Evolutionary conservation across 768 basidiomycete genomes (phyloP), one percentile per base, ranked within the genome.

Genomic region (Collybia mongolica): DNA sequence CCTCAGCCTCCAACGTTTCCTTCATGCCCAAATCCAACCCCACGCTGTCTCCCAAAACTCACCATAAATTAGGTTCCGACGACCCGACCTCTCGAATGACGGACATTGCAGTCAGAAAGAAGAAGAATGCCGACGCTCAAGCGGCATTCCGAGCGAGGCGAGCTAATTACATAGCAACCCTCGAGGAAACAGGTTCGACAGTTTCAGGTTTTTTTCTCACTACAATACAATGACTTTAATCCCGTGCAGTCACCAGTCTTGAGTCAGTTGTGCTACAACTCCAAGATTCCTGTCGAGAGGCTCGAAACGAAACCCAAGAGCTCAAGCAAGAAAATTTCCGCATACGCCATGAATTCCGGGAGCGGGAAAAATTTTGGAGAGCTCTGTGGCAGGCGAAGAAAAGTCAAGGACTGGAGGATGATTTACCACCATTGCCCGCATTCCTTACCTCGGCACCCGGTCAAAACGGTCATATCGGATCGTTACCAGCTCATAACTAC

Each of bases 81-180:
- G 67, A 70, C 29, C 53, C 64, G 53, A 60, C 71, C 22, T 59
- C 72, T 39, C 77, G 78, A 54, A 64, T 84, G 64, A 76, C 84
- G 56, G 86, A 88, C 66, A 78, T 86, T 11, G 83, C 84, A 28
- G 74, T 88, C 59, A 74, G 89, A 56, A 90, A 90, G 73, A 90
- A 89, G 76, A 93, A 93, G 73, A 93, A 93, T 60, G 90, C 90
- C 29, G 88, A 91, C 63, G 90, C 90, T 2, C 90, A 93, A 69
- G 90, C 90, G 47, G 88, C 89, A 52, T 92, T 91, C 67, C 77
- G 88, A 55, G 86, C 86, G 43, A 72, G 88, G 57, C 79, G 90
- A 56, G 88, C 88, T 43, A 91, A 89, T 67, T 93, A 93, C 66
- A 93, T 93, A 63, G 82, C 87, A 38, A 92, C 89, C 11, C 80